phyloP scores from a whole-genome alignment of 805 yeast species.

The Candida koratica region DNA sequence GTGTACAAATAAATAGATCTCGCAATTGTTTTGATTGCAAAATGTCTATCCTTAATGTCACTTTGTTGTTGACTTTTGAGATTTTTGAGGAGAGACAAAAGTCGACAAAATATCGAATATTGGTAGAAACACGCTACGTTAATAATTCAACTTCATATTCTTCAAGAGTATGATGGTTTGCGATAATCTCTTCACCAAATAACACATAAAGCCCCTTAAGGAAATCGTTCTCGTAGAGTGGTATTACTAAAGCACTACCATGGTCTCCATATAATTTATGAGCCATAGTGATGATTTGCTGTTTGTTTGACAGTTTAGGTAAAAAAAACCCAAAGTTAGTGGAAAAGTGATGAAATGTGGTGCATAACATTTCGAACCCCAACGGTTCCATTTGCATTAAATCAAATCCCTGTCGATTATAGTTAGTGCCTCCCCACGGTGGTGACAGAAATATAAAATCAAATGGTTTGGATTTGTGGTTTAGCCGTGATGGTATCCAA shows the following conservation, averaged over 20 bases:
- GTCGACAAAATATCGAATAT: slow-evolving; percentile 9
- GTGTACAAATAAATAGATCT: slow-evolving; percentile 5
- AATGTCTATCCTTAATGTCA: slow-evolving; percentile 12
- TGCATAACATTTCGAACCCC: slow-evolving; percentile 41
- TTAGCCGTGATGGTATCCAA: slow-evolving; percentile 33
- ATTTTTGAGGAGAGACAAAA: slow-evolving; percentile 9
- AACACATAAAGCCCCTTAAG: slow-evolving; percentile 55
- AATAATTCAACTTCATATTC: too few relatives aligned
- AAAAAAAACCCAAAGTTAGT: slow-evolving; percentile 55
- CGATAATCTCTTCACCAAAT: slow-evolving; percentile 46
- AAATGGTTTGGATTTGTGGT: slow-evolving; percentile 23
- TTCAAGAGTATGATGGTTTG: too few relatives aligned
- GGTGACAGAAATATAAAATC: slow-evolving; percentile 72
- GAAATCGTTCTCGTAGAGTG: slow-evolving; percentile 38
- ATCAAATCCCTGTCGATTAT: slow-evolving; percentile 45
- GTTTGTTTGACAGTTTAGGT: slow-evolving; percentile 56
- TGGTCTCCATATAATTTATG: slow-evolving; percentile 41
- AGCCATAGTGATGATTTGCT: slow-evolving; percentile 49
- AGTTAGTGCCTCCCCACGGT: slow-evolving; percentile 84
- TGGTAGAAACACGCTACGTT: slow-evolving; percentile 4
- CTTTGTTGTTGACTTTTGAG: slow-evolving; percentile 6
- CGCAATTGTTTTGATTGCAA: slow-evolving; percentile 9
- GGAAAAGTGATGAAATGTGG: slow-evolving; percentile 39
- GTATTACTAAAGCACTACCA: slow-evolving; percentile 45
- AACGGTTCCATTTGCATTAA: slow-evolving; percentile 46